Evolutionary conservation across 2,329 filamentous ascomycete genomes (phyloP).

Genomic region (Diaporthe eres): DNA sequence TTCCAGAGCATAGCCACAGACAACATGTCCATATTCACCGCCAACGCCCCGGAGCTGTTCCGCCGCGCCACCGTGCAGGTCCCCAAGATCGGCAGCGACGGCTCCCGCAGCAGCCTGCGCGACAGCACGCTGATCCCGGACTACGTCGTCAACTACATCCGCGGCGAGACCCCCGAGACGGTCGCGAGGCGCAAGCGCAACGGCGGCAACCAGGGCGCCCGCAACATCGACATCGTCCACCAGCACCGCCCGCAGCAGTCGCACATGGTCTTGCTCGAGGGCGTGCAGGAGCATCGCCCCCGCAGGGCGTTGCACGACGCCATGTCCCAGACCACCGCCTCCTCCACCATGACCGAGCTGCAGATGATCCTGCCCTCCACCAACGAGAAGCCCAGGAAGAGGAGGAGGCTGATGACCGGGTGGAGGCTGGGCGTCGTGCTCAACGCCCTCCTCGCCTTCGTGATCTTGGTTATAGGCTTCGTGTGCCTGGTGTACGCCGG

Average conservation of each 20-base stretch:
- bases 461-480: constrained; percentile 42
- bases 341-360: constrained; percentile 42
- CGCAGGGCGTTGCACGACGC: constrained; percentile 33
- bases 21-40: constrained; percentile 44
- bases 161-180: constrained; percentile 68
- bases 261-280: constrained; percentile 53
- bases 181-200: constrained; percentile 61
- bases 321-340: constrained; percentile 30
- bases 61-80: constrained; percentile 33
- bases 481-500: constrained; percentile 56
- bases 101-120: constrained; percentile 40
- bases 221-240: constrained; percentile 50
- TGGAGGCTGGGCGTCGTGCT: constrained; percentile 65
- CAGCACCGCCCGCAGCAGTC: constrained; percentile 51
- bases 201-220: constrained; percentile 50
- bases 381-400: constrained; percentile 33
- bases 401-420: constrained; percentile 53
- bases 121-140: constrained; percentile 65
- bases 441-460: constrained; percentile 56
- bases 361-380: constrained; percentile 41
- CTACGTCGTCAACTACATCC: constrained; percentile 69
- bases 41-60: constrained; percentile 29
- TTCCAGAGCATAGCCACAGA: constrained; percentile 52
- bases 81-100: constrained; percentile 39
- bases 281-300: constrained; percentile 38